These are phyloP conservation scores for Zygotorulaspora danielsina DNA, from an alignment of 805 yeast genomes.

Conservation along the genomic window DNA sequence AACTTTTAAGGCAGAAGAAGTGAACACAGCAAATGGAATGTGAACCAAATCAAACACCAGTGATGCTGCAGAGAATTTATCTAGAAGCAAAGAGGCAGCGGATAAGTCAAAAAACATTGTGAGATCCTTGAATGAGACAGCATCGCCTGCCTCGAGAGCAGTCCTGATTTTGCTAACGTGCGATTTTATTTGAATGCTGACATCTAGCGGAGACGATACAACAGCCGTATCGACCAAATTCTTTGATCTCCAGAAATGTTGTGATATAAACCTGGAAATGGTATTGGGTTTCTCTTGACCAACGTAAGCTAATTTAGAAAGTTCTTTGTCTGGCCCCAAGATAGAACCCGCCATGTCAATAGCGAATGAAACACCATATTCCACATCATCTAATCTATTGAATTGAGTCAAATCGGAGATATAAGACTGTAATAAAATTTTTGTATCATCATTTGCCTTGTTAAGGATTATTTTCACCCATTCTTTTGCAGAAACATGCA, in stretches of 20 bases:
- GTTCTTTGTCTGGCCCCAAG: slow-evolving; percentile 61
- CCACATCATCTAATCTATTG: slow-evolving; percentile 43
- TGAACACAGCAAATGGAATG: slow-evolving; percentile 68
- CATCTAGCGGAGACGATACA: slow-evolving; percentile 30
- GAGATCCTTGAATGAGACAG: slow-evolving; percentile 34
- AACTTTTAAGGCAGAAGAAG: slow-evolving; percentile 52
- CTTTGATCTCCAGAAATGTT: slow-evolving; percentile 65
- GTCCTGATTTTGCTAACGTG: slow-evolving; percentile 22
- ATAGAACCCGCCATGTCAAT: slow-evolving; percentile 78
- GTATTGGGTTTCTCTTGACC: slow-evolving; percentile 46
- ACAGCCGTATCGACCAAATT: slow-evolving; percentile 34
- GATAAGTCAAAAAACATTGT: slow-evolving; percentile 43
- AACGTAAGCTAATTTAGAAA: slow-evolving; percentile 43
- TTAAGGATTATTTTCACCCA: slow-evolving; percentile 64
- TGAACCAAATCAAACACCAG: slow-evolving; percentile 46
- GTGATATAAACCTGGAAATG: slow-evolving; percentile 69
- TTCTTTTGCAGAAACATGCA: slow-evolving; percentile 53
- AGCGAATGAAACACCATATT: slow-evolving; percentile 87
- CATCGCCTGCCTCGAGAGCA: slow-evolving; percentile 16
- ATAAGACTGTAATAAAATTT: slow-evolving; percentile 73
- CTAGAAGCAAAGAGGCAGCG: slow-evolving; percentile 41
- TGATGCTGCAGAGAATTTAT: slow-evolving; percentile 39
- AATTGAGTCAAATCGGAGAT: slow-evolving; percentile 46
- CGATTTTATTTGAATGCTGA: slow-evolving; percentile 21
- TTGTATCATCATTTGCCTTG: slow-evolving; percentile 67